Base-by-base conservation (phyloP, 768 basidiomycete species). In the Mrakia blollopis region DNA sequence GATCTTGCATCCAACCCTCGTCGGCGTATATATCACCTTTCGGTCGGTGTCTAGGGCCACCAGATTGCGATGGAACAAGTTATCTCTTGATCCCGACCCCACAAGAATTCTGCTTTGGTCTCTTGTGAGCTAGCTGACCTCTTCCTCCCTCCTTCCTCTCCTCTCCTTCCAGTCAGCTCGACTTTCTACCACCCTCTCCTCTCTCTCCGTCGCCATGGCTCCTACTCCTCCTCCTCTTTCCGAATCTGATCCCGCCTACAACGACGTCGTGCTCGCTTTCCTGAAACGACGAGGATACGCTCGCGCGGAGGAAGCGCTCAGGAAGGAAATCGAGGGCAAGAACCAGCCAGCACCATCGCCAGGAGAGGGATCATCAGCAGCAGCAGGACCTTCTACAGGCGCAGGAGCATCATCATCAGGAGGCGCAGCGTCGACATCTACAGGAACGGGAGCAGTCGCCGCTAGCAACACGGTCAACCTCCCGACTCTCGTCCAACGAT, bases 221-320 rank as follows among this genome's bases (percentile, higher is more conserved):
- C 47, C 71, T 32, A 50, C 71, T 10, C 50, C 71, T 7, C 35
- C 65, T 39, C 65, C 39, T 28, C 30, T 72, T 16, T 28, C 71
- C 3, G 76, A 77, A 35, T 44, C 62, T 14, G 76, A 77, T 65
- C 76, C 76, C 25, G 63, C 71, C 30, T 77, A 77, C 52, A 77
- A 77, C 67, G 72, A 77, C 35, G 76, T 77, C 63, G 77, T 78
- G 3, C 77, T 78, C 47, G 54, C 54, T 14, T 78, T 78, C 39
- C 67, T 78, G 2, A 68, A 70, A 28, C 74, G 74, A 52, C 44
- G 61, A 23, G 77, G 77, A 1, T 78, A 74, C 47, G 23, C 52
- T 8, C 47, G 39, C 32, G 77, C 77, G 11, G 77, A 78, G 41
- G 72, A 70, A 39, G 73, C 54, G 0, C 54, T 78, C 30, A 37